Conservation (phyloP, 2,329 filamentous ascomycete species). For the Trichoderma koningiopsis region DNA sequence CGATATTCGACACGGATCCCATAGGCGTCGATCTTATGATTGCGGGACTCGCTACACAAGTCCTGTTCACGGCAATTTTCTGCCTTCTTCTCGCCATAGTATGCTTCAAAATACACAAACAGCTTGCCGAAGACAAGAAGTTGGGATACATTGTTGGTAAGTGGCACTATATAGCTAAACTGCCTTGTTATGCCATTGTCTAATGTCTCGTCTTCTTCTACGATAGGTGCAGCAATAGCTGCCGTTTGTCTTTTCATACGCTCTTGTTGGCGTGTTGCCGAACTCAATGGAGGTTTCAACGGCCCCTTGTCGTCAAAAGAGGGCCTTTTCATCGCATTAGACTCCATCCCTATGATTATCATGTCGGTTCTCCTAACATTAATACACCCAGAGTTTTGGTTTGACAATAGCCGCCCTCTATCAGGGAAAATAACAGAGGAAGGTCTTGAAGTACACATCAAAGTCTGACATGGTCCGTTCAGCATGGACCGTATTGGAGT, state of each 20-base stretch:
- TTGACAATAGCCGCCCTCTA: neutral
- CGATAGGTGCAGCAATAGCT: neutral
- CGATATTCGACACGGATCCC: neutral
- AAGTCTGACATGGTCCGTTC: neutral
- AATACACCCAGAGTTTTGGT: conserved; percentile 17
- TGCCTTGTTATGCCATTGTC: neutral
- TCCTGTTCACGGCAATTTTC: neutral
- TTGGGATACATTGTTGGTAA: neutral
- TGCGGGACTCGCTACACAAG: conserved; percentile 3
- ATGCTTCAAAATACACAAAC: neutral
- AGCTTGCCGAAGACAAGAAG: neutral
- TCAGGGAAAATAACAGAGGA: neutral
- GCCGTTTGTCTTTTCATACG: conserved; percentile 12
- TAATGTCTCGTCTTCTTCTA: neutral
- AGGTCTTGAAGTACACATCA: neutral
- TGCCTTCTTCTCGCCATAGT: neutral
- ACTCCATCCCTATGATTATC: conserved; percentile 9
- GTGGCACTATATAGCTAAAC: too few species aligned
- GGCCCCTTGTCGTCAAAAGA: conserved; percentile 3
- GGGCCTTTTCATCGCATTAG: conserved; percentile 4
- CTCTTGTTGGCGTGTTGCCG: conserved; percentile 9
- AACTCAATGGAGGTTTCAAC: conserved; percentile 11
- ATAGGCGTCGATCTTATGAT: conserved; percentile 16
- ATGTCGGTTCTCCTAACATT: conserved; percentile 11
- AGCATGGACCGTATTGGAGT: neutral